Evolutionary conservation across 306 rosid genomes (phyloP).

Genomic region (Trifolium pratense): DNA sequence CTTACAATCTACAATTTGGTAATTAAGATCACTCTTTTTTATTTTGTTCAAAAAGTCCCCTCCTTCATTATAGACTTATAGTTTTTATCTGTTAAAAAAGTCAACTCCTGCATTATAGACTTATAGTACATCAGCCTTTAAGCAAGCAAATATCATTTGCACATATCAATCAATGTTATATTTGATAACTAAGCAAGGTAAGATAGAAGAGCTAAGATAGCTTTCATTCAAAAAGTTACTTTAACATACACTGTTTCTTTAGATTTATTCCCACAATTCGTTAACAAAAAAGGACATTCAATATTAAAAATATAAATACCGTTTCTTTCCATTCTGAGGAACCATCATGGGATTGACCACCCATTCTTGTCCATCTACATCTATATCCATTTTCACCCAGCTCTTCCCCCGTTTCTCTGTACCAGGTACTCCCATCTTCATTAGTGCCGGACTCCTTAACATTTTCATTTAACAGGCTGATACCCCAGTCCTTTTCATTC

Average conservation of each 20-base stretch:
- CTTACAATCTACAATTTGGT: slow-evolving; percentile 11
- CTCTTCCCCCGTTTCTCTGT: slow-evolving; percentile 85
- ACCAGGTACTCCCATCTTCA: slow-evolving; percentile 98
- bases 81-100: slow-evolving; percentile 5
- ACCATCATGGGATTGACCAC: slow-evolving; percentile 76
- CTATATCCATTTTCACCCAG: slow-evolving; percentile 87
- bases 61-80: no score
- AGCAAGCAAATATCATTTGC: slow-evolving; percentile 27
- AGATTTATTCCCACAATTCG: slow-evolving; percentile 23
- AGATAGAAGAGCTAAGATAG: slow-evolving; percentile 19
- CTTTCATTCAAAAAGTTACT: slow-evolving; percentile 27
- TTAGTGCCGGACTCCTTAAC: slow-evolving; percentile 85
- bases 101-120: background rate
- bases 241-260: slow-evolving; percentile 32
- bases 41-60: no score
- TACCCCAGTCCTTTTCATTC: slow-evolving; percentile 97
- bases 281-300: background rate
- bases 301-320: slow-evolving; percentile 56
- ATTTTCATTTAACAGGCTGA: slow-evolving; percentile 74
- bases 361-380: slow-evolving; percentile 99
- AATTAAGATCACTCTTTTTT: no score
- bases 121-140: slow-evolving; percentile 6
- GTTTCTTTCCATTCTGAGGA: slow-evolving; percentile 96
- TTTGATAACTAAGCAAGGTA: slow-evolving; percentile 22
- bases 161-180: slow-evolving; percentile 17